phyloP scores from a whole-genome alignment of 371 early-diverging fungal species.

The Neoconidiobolus thromboides region DNA sequence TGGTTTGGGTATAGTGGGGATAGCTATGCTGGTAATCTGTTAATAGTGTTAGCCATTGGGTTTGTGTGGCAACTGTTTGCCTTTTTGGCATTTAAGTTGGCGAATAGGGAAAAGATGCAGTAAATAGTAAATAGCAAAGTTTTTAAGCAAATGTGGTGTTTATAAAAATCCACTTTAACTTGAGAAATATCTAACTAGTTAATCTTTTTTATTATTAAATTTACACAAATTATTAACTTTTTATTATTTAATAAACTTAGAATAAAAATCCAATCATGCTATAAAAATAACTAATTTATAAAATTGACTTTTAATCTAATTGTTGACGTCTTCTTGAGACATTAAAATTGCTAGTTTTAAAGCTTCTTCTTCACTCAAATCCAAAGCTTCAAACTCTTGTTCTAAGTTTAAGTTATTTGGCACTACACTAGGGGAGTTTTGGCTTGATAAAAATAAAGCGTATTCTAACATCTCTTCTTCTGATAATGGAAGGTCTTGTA shows the following conservation, averaged over 20 bases:
- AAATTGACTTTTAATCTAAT: too few species aligned
- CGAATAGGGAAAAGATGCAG: conserved; percentile 20
- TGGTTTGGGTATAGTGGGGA: conserved; percentile 6
- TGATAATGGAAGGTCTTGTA: neutral
- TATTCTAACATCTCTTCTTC: conserved; percentile 1
- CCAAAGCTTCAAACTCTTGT: neutral
- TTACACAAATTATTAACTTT: too few species aligned
- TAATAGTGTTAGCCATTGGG: conserved; percentile 14
- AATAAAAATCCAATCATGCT: too few species aligned
- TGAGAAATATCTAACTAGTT: too few species aligned
- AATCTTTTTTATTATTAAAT: too few species aligned
- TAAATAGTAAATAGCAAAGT: conserved; percentile 1
- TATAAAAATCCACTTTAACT: too few species aligned
- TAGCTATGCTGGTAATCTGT: conserved; percentile 14
- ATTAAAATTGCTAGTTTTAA: neutral
- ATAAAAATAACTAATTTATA: too few species aligned
- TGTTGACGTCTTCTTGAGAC: neutral
- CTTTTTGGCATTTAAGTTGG: conserved; percentile 21
- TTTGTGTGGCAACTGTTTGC: conserved; percentile 21
- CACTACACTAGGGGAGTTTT: neutral
- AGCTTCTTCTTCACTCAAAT: neutral
- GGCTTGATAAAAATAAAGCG: neutral
- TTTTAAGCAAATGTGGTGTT: too few species aligned
- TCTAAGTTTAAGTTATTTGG: neutral
- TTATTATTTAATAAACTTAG: too few species aligned